Percentiles rank a stretch among this genome's conserved stretches.
Evolutionary conservation across 2,329 filamentous ascomycete species (phyloP).

Genomic region (Nothopassalora personata): DNA sequence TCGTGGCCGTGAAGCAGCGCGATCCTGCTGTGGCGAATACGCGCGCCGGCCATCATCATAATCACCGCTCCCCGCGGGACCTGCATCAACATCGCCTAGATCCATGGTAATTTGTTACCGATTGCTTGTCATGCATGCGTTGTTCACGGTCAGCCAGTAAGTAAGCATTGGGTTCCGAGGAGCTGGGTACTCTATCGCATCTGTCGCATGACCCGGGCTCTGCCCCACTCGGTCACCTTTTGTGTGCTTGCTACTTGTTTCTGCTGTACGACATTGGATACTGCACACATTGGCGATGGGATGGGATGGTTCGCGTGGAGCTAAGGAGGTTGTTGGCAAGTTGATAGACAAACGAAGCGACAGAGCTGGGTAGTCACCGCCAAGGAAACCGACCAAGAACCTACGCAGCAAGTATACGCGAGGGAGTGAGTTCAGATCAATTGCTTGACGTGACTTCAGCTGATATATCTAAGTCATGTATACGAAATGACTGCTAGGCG

Average conservation of each 20-base stretch:
- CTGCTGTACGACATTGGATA: background rate
- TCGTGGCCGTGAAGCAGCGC: background rate
- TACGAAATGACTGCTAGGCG: conserved; percentile 6
- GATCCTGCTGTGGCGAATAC: conserved; percentile 5
- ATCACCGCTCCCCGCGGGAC: background rate
- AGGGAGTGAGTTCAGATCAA: background rate
- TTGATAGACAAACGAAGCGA: background rate
- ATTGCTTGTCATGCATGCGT: background rate
- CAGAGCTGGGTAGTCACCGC: background rate
- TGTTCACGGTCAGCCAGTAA: background rate
- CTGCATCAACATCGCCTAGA: conserved; percentile 8
- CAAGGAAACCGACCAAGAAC: background rate
- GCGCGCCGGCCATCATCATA: background rate
- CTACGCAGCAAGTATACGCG: background rate
- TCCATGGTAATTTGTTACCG: background rate
- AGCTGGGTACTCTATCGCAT: background rate
- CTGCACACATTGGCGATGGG: background rate
- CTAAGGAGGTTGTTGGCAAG: background rate
- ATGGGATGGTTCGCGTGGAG: background rate
- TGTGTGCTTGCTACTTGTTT: background rate
- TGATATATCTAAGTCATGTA: conserved; percentile 10
- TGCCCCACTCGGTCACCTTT: background rate
- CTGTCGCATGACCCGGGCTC: background rate
- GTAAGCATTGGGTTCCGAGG: background rate
- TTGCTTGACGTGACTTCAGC: background rate